Base-by-base conservation (phyloP, 169 alveolate genomes). In the Plasmodium chabaudi region DNA sequence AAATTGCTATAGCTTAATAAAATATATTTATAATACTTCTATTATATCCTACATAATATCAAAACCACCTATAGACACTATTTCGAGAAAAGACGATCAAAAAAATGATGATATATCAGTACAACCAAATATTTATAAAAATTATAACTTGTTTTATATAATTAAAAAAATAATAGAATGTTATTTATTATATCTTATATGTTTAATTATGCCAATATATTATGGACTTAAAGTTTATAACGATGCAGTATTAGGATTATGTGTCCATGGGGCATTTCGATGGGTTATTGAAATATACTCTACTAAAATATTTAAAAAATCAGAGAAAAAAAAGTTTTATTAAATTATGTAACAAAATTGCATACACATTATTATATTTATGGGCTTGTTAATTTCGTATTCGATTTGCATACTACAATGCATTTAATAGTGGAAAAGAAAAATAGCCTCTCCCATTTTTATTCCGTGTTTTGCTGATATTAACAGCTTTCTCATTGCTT, bases 161-260 rank as follows among this genome's bases (percentile, higher is more conserved):
- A 57, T 69, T n/a, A 79, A 79, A 70, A 57, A 79, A 61, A 61
- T 82, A 3, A 44, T 87, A 19, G 72, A 87, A 59, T 87, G 79
- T 64, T 82, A 74, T 65, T 47, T 88, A 21, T 72, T 93, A 47
- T 93, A 87, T 89, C 75, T 74, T 73, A 70, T 91, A 1, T 86
- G 93, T 17, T 84, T 88, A 44, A 79, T 79, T 15, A 46, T 79
- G 17, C 89, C 89, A 12, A 65, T 79, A 79, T 79, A 79, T 53
- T 79, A 79, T 47, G 89, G 89, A 19, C 46, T 79, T 9, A 67
- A 69, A 9, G 89, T 65, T 42, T 79, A 79, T 25, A 79, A 79
- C 49, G 82, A 79, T 55, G 89, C 89, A 13, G 12, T 79, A 12
- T 49, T 79, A 44, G 89, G 89, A 7, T 47, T 79, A 15, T 79